Base-by-base conservation (phyloP, 2,329 filamentous ascomycete species). In the Ophiostoma himal-ulmi region DNA sequence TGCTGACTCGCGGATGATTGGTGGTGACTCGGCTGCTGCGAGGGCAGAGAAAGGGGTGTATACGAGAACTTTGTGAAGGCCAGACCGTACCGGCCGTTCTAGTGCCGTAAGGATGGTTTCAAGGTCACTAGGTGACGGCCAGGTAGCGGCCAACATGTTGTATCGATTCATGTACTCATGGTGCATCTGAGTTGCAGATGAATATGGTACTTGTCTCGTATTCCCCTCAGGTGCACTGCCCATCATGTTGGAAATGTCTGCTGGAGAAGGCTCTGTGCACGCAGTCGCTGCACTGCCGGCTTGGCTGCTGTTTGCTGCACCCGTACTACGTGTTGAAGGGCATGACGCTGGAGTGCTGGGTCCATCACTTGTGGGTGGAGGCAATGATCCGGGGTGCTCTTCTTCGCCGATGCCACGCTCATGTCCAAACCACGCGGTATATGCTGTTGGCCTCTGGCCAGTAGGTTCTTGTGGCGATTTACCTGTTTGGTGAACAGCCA, bases 391-490 rank as follows among this genome's bases (percentile, higher is more conserved):
- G 14, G 39, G 39, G 13, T 30, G 66, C 41, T 62, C 13, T 13
- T 62, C 57, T 4, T 34, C 57, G 57, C 57, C 57, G 26, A 62
- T 62, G 13, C 69, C 66, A 34, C 62, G 36, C 52, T 72, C 60
- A 22, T 72, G 71, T 22, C 71, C 71, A 57, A 70, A 69, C 71
- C 69, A 72, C 41, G 17, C 34, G 11, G 57, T 62, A 13, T 62
- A 62, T 20, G 57, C 34, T 26, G 26, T 36, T 34, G 54, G 54
- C 54, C 26, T 3, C 13, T 62, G 57, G 26, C 13, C n/a, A 17
- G 26, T 17, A 34, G 57, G 4, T 34, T 34, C 26, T 62, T 17
- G 26, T 13, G 26, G 44, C 14, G 44, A 52, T 52, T 7, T 52
- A 7, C 44, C 44, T 1, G 44, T 20, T 17, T 52, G 44, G 17